Percentiles rank a stretch among this genome's conserved stretches.
Conservation (phyloP, 2,329 filamentous ascomycete genomes). For the Saccharata proteae region DNA sequence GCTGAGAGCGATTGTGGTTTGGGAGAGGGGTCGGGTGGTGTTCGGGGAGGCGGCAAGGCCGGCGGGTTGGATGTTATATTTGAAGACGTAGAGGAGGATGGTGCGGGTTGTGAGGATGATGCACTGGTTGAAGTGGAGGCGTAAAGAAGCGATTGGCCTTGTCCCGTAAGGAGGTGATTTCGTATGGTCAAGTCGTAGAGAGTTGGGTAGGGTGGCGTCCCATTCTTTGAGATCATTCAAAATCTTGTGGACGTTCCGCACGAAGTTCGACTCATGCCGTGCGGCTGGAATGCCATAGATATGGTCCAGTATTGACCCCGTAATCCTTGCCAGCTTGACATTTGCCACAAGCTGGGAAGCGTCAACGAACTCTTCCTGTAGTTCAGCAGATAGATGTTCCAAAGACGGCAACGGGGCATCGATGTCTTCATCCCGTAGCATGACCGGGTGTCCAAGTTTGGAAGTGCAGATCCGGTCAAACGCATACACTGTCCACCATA, state of each 20-base stretch:
- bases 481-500: constrained; percentile 24
- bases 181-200: constrained; percentile 21
- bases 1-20: constrained; percentile 18
- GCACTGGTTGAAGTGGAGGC: constrained; percentile 15
- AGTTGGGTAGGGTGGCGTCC: constrained; percentile 25
- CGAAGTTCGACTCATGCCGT: constrained; percentile 11
- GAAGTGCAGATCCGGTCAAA: constrained; percentile 38
- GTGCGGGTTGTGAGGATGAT: constrained; percentile 28
- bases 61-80: constrained; percentile 11
- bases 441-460: constrained; percentile 36
- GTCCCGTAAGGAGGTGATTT: constrained; percentile 13
- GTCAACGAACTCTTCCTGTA: constrained; percentile 26
- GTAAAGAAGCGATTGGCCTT: constrained; percentile 5
- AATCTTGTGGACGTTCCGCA: constrained; percentile 29
- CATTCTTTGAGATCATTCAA: constrained; percentile 27
- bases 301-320: constrained; percentile 21
- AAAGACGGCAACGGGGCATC: constrained; percentile 27
- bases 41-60: constrained; percentile 6
- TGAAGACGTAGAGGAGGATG: constrained; percentile 27
- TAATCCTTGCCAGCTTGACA: constrained; percentile 26
- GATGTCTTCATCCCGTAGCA: constrained; percentile 37
- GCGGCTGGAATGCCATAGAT: constrained; percentile 13
- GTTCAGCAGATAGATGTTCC: constrained; percentile 17
- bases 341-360: constrained; percentile 25
- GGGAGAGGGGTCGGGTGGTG: constrained; percentile 13